Percentiles rank a stretch among this genome's conserved stretches.
Evolutionary conservation across 345 rosid species (phyloP).

Genomic region (Salix udensis): DNA sequence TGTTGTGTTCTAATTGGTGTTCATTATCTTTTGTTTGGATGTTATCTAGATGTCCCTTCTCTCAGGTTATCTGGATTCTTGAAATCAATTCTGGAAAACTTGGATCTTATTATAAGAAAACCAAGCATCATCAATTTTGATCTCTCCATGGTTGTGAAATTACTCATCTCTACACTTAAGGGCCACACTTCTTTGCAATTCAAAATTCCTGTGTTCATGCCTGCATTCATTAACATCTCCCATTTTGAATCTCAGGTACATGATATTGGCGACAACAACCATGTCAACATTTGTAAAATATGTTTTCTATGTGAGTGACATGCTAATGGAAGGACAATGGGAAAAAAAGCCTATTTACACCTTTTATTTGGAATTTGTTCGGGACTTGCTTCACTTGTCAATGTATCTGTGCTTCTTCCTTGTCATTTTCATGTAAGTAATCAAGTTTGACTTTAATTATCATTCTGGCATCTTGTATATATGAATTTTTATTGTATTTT

Average conservation of each 20-base stretch:
- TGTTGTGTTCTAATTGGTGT: background rate
- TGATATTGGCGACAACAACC: constrained; percentile 92
- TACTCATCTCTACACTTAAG: background rate
- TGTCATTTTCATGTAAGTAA: constrained; percentile 87
- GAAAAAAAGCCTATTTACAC: constrained; percentile 86
- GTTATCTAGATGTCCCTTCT: background rate
- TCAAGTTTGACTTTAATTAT: constrained; percentile 5
- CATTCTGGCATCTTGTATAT: background rate
- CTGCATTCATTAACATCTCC: background rate
- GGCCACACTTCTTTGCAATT: background rate
- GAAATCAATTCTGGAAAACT: background rate
- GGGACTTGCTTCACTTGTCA: constrained; percentile 91
- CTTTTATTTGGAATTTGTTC: constrained; percentile 88
- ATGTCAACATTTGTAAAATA: constrained; percentile 78
- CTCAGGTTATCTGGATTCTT: background rate
- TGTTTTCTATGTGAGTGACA: constrained; percentile 81
- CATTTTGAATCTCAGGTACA: constrained; percentile 52
- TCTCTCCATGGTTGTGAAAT: background rate
- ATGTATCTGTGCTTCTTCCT: constrained; percentile 96
- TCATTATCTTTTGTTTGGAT: background rate
- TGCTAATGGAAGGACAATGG: constrained; percentile 98
- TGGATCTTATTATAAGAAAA: background rate
- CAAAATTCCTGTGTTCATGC: background rate
- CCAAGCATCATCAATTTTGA: background rate
- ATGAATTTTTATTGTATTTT: background rate